These are phyloP conservation scores for Lolium rigidum DNA, from an alignment of 176 grass and related monocot species.

Conservation along the genomic window DNA sequence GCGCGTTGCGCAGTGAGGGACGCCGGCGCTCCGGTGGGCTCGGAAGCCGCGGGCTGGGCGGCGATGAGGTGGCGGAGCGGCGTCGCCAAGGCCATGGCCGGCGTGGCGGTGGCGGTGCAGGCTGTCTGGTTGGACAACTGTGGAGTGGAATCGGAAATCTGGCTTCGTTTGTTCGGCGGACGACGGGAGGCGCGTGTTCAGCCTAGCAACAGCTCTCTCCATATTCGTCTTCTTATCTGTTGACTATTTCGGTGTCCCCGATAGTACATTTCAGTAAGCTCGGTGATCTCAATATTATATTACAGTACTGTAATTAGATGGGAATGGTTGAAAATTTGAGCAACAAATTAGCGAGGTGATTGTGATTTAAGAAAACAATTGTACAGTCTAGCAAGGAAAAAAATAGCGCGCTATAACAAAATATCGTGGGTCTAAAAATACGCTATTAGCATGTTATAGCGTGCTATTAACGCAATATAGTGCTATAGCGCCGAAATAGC, in stretches of 20 bases:
- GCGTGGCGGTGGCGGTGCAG: not conserved
- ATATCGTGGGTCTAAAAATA: too few species aligned
- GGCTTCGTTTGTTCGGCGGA: not conserved
- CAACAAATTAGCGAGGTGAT: too few species aligned
- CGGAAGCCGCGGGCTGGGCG: constrained; percentile 7
- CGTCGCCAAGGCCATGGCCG: constrained; percentile 61
- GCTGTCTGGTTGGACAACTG: not conserved
- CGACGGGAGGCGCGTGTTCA: constrained; percentile 14
- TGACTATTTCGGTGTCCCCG: not conserved
- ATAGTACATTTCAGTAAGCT: not conserved
- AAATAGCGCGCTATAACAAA: too few species aligned
- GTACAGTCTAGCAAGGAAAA: too few species aligned
- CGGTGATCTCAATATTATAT: too few species aligned
- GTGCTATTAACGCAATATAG: too few species aligned
- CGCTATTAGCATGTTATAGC: too few species aligned
- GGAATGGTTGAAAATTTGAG: not conserved
- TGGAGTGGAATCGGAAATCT: constrained; percentile 34
- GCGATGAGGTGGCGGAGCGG: constrained; percentile 50
- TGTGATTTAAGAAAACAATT: too few species aligned
- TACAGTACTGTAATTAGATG: too few species aligned
- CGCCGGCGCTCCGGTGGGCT: not conserved
- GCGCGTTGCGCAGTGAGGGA: too few species aligned
- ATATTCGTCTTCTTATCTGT: not conserved
- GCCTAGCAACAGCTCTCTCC: not conserved
- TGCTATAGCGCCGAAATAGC: too few species aligned